Conservation (phyloP, 306 rosid genomes). For the Cicer pinnatifidum region DNA sequence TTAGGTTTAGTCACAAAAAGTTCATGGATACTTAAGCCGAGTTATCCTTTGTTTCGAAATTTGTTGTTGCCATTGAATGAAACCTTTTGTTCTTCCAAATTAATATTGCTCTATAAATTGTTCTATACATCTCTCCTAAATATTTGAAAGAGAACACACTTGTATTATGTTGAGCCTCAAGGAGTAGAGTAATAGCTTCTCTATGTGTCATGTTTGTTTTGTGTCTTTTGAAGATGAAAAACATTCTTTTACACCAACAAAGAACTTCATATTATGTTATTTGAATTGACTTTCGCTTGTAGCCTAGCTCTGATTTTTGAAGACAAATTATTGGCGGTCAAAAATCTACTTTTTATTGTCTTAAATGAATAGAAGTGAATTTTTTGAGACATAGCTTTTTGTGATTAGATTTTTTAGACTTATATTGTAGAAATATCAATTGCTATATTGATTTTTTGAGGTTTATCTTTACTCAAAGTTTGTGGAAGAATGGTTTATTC, state of each 20-base stretch:
- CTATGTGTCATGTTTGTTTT: constrained; percentile 4
- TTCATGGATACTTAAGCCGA: background rate
- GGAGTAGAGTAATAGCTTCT: constrained; percentile 24
- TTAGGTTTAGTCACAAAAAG: too few species aligned
- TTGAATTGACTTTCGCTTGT: constrained; percentile 33
- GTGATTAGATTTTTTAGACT: constrained; percentile 13
- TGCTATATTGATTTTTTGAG: constrained; percentile 54
- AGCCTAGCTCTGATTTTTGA: constrained; percentile 24
- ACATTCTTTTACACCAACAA: background rate
- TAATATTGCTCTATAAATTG: constrained; percentile 24
- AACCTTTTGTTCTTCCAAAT: constrained; percentile 2
- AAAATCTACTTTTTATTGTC: constrained; percentile 33
- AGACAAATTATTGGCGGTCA: constrained; percentile 7
- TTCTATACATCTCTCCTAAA: constrained; percentile 7
- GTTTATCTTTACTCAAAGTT: constrained; percentile 81
- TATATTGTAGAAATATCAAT: constrained; percentile 35
- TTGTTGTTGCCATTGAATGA: constrained; percentile 6
- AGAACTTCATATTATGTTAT: background rate
- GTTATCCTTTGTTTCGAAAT: background rate
- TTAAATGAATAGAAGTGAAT: constrained; percentile 27
- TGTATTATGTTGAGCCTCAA: background rate
- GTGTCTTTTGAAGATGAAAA: constrained; percentile 29
- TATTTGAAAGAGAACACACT: constrained; percentile 11
- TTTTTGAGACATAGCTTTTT: background rate
- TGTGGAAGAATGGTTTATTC: constrained; percentile 98